These are phyloP conservation scores for Ustilago loliicola DNA, from an alignment of 1,284 basidiomycete species.

Conservation along the genomic window DNA sequence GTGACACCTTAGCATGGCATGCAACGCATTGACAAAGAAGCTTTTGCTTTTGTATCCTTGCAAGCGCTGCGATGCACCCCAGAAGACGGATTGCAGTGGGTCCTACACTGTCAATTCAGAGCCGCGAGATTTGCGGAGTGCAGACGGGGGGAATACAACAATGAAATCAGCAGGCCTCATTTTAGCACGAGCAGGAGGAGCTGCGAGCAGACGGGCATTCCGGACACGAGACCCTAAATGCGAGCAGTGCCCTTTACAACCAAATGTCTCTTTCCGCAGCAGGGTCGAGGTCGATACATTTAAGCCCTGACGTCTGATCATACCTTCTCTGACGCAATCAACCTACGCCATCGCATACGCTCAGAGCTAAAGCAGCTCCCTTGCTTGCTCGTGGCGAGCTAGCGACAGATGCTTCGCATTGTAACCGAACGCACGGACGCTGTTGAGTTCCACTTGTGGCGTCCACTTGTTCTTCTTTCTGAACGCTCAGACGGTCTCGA, in stretches of 20 bases:
- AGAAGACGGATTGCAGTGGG: background rate
- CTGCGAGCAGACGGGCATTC: background rate
- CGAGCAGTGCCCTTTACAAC: background rate
- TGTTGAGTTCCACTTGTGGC: background rate
- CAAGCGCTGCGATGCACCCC: background rate
- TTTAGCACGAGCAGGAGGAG: too few species aligned
- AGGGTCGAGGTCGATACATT: background rate
- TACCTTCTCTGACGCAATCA: background rate
- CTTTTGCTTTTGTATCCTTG: background rate
- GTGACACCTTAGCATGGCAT: background rate
- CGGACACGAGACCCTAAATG: constrained; percentile 5
- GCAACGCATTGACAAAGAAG: background rate
- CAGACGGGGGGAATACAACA: background rate
- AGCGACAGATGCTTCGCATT: background rate
- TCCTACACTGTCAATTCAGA: background rate
- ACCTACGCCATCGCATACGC: background rate
- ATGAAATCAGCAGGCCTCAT: background rate
- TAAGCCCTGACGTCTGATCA: background rate
- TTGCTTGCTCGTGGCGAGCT: constrained; percentile 1
- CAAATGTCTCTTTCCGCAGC: background rate
- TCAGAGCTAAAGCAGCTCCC: background rate
- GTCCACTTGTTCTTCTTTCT: background rate
- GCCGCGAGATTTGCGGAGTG: background rate
- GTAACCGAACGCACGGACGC: background rate
- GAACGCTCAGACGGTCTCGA: background rate